phyloP scores from a whole-genome alignment of 345 rosid genomes.

The Orychophragmus violaceus region DNA sequence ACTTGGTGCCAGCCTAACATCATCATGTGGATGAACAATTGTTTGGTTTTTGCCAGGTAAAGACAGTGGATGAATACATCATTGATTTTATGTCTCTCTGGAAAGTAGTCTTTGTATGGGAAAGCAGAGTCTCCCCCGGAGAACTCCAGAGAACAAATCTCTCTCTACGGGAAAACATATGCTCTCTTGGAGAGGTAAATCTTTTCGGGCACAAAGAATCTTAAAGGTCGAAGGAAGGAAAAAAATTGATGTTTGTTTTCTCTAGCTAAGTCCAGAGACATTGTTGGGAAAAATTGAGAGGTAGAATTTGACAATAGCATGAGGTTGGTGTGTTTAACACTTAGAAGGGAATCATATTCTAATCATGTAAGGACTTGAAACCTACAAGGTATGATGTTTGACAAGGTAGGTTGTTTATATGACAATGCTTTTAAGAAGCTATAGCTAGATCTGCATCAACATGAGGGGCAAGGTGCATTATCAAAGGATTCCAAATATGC shows the following conservation, averaged over 20 bases:
- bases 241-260: neutral
- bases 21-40: no score
- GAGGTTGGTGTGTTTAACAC: neutral
- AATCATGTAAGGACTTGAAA: neutral
- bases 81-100: neutral
- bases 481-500: neutral
- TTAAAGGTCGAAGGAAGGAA: neutral
- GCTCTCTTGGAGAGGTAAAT: neutral
- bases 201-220: neutral
- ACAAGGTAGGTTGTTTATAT: neutral
- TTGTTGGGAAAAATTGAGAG: neutral
- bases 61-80: neutral
- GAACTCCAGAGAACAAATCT: neutral
- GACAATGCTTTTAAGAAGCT: neutral
- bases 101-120: neutral
- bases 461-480: neutral
- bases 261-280: neutral
- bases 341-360: no score
- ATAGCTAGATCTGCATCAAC: neutral
- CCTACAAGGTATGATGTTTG: neutral
- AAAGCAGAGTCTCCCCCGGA: neutral
- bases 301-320: neutral
- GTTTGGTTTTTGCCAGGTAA: neutral
- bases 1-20: neutral
- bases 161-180: neutral